Percentiles rank a stretch among this genome's conserved stretches.
Conservation (phyloP, 768 basidiomycete species). For the Agaricus sinodeliciosus region DNA sequence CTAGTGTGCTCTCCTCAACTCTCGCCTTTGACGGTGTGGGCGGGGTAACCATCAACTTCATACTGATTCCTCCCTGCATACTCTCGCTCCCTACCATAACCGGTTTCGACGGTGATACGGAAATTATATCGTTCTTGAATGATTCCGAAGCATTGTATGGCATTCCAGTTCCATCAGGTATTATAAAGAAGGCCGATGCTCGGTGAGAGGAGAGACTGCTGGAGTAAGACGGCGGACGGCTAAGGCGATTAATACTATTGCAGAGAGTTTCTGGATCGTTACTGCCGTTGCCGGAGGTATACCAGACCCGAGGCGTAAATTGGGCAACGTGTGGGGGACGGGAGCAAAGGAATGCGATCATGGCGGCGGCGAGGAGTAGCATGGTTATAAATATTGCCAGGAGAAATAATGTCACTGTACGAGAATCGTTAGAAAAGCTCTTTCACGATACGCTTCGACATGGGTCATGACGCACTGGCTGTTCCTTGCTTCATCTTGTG, state of each 20-base stretch:
- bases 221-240: not conserved
- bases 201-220: not conserved
- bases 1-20: not conserved
- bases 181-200: not conserved
- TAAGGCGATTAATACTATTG: not conserved
- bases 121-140: conserved; percentile 2
- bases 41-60: conserved; percentile 14
- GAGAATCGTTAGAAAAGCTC: not conserved
- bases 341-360: conserved; percentile 4
- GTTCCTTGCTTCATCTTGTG: conserved; percentile 4
- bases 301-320: conserved; percentile 9
- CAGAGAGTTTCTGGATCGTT: not conserved
- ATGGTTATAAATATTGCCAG: not conserved
- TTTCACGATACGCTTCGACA: not conserved
- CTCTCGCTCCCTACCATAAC: conserved; percentile 10
- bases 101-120: conserved; percentile 10
- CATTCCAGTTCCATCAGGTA: not conserved
- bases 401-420: conserved; percentile 6
- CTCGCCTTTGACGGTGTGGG: conserved; percentile 14
- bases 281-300: not conserved
- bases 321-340: not conserved
- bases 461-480: not conserved
- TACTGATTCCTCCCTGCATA: not conserved
- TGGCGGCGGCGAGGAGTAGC: not conserved
- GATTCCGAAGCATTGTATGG: not conserved